Evolutionary conservation across 768 basidiomycete species (phyloP), one percentile per base, ranked within the genome.

Genomic region (Ramaria sp.): DNA sequence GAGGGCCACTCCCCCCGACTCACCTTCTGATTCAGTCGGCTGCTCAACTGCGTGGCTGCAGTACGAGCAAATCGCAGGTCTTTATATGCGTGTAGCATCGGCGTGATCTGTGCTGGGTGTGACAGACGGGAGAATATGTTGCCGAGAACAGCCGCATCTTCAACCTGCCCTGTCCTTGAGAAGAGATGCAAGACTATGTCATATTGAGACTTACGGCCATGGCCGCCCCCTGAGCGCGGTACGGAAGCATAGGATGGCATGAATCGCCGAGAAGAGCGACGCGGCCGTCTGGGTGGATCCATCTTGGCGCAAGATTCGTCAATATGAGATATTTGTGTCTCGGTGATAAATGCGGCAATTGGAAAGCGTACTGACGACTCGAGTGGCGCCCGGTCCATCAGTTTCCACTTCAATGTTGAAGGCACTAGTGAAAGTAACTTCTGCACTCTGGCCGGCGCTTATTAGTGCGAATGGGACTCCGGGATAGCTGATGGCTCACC

Each of bases 241-340:
- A 79, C 2, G 79, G 79, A 10, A 80, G 68, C 76, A 81, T 81
- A 1, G 81, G 75, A 63, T 82, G 81, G 48, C 78, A 79, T 0
- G 79, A 72, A 61, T 82, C 81, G 1, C 80, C 80, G 0, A 82
- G 67, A 15, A 82, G 64, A 4, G 67, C 72, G 1, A 81, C 68
- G 24, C 66, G 73, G 2, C 72, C 74, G 17, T 67, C 66, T 37
- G 61, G 60, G 64, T 81, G 77, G 7, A 80, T 59, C 80, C 79
- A 81, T 31, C 52, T 53, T 7, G 6, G 3, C 12, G 37, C 24
- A n/a, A 30, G 10, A n/a, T n/a, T 53, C n/a, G 24, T 41, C 38
- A 38, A 20, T 42, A 51, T 13, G 31, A n/a, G n/a, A n/a, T n/a
- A n/a, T n/a, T n/a, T n/a, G n/a, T n/a, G n/a, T n/a, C n/a, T n/a